A percentile compares a stretch with the other conserved stretches of the same genome.
Evolutionary conservation across 1,284 basidiomycete genomes (phyloP).

Genomic region (Rhodotorula sp.): DNA sequence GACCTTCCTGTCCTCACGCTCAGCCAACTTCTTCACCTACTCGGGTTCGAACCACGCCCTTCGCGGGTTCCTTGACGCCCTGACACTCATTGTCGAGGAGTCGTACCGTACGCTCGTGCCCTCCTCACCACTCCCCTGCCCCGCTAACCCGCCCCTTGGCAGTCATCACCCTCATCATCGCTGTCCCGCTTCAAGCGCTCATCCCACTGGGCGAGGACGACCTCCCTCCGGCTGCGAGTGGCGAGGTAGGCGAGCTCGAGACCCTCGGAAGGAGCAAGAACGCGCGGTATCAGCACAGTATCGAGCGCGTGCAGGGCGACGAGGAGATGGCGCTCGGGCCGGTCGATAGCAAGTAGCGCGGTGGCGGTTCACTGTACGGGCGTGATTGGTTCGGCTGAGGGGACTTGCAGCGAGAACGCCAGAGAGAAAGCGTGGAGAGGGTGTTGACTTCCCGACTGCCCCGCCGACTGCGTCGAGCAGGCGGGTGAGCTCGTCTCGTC

Average conservation of each 20-base stretch:
- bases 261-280: background rate
- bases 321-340: conserved; percentile 8
- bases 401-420: background rate
- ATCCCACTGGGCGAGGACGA: conserved; percentile 20
- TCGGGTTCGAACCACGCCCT: conserved; percentile 13
- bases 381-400: too few species aligned
- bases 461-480: background rate
- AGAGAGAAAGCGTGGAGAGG: background rate
- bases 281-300: background rate
- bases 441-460: background rate
- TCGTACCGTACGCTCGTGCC: background rate
- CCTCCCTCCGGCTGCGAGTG: background rate
- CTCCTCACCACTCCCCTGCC: too few species aligned
- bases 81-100: conserved; percentile 16
- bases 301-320: background rate
- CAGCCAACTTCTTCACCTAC: conserved; percentile 12
- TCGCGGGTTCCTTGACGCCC: conserved; percentile 20
- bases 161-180: conserved; percentile 12
- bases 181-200: conserved; percentile 15
- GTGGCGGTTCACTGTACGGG: too few species aligned
- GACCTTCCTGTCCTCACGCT: too few species aligned
- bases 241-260: background rate
- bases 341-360: conserved; percentile 9
- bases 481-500: too few species aligned
- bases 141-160: too few species aligned